A percentile compares a stretch with the other conserved stretches of the same genome.
These are phyloP conservation scores for Arabis hirsuta DNA, from an alignment of 345 rosid genomes.

Conservation along the genomic window DNA sequence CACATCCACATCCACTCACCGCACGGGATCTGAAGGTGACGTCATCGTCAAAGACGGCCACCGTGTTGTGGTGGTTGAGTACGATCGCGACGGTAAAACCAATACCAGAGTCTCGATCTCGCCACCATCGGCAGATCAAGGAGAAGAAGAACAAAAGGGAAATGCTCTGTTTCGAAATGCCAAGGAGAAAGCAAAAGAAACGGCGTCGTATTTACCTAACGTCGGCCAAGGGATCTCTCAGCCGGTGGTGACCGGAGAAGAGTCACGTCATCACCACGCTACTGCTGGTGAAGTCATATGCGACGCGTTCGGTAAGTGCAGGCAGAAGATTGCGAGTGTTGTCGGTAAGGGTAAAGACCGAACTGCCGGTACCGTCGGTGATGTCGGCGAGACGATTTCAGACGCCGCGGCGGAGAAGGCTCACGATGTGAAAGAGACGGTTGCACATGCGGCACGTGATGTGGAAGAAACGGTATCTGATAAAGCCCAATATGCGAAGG, in stretches of 20 bases:
- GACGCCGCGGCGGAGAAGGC: slow-evolving; percentile 22
- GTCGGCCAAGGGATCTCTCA: slow-evolving; percentile 44
- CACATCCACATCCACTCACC: slow-evolving; percentile 13
- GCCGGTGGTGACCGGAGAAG: slow-evolving; percentile 6
- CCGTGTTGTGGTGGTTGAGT: slow-evolving; percentile 67
- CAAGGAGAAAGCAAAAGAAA: slow-evolving; percentile 46
- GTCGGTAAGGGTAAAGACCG: slow-evolving; percentile 52
- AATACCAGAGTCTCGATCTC: slow-evolving; percentile 71
- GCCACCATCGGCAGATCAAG: slow-evolving; percentile 35
- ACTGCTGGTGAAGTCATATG: slow-evolving; percentile 59
- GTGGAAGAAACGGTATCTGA: slow-evolving; percentile 15
- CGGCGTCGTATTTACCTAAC: slow-evolving; percentile 41
- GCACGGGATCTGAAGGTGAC: slow-evolving; percentile 33
- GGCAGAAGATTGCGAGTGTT: slow-evolving; percentile 49
- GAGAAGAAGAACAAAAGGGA: slow-evolving; percentile 16
- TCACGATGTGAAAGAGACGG: slow-evolving; percentile 34
- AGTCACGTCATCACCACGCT: slow-evolving; percentile 32
- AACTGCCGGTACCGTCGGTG: not conserved
- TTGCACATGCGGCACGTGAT: slow-evolving; percentile 27
- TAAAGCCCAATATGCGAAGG: slow-evolving; percentile 23
- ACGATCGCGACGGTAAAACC: slow-evolving; percentile 59
- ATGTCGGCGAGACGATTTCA: slow-evolving; percentile 42
- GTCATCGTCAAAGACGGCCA: slow-evolving; percentile 73
- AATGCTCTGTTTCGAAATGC: slow-evolving; percentile 5
- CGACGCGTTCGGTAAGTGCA: slow-evolving; percentile 66